Conservation (phyloP, 169 alveolate genomes). For the Plasmodium coatneyi region DNA sequence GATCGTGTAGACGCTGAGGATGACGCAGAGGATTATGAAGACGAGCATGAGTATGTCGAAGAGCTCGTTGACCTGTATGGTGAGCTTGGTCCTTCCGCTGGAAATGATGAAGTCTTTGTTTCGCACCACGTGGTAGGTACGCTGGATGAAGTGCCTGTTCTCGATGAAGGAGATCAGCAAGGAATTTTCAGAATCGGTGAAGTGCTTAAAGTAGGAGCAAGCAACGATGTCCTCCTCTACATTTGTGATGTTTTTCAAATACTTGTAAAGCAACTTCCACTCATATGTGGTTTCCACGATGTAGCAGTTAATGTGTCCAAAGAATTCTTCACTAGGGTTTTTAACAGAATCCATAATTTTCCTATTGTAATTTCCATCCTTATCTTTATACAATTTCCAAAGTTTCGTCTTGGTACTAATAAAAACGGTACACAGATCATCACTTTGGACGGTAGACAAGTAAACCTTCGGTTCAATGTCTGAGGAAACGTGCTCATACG, state of each 20-base stretch:
- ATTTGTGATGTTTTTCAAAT: background rate
- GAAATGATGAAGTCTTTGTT: slow-evolving; percentile 24
- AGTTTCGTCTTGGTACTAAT: slow-evolving; percentile 20
- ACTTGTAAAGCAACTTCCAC: slow-evolving; percentile 11
- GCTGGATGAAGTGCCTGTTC: slow-evolving; percentile 33
- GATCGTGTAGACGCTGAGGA: background rate
- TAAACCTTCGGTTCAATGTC: background rate
- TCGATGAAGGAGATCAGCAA: slow-evolving; percentile 27
- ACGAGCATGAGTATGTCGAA: slow-evolving; percentile 10
- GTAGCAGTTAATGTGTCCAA: slow-evolving; percentile 58
- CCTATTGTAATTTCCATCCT: slow-evolving; percentile 4
- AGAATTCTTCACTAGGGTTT: background rate
- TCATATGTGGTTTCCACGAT: background rate
- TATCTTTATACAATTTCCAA: slow-evolving; percentile 16
- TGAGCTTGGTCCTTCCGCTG: slow-evolving; percentile 8
- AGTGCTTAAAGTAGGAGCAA: slow-evolving; percentile 62
- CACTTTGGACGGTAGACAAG: slow-evolving; percentile 21
- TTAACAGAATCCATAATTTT: slow-evolving; percentile 22
- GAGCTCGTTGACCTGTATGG: slow-evolving; percentile 27
- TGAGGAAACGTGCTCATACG: background rate
- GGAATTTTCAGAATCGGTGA: background rate
- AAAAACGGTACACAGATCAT: slow-evolving; percentile 11
- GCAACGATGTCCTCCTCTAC: background rate
- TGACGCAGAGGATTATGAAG: background rate
- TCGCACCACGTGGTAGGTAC: slow-evolving; percentile 30